phyloP scores from a whole-genome alignment of 2,329 filamentous ascomycete species.

The Penicillium decumbens region DNA sequence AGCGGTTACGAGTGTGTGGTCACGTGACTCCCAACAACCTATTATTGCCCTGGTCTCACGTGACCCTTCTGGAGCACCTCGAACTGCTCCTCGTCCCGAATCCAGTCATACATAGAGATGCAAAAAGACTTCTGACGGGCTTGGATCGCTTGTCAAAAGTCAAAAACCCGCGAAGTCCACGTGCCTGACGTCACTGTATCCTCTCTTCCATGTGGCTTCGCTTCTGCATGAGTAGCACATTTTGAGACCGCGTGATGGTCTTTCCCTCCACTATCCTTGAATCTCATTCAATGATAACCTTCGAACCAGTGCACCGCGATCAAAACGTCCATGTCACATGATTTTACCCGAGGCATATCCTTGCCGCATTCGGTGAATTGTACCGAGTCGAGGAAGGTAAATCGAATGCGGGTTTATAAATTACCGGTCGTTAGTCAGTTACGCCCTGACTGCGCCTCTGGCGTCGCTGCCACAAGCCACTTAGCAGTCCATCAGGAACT shows the following conservation, averaged over 20 bases:
- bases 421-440: neutral
- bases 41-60: too few relatives aligned
- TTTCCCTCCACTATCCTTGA: neutral
- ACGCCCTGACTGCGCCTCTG: neutral
- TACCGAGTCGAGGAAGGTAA: too few relatives aligned
- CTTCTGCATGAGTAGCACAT: neutral
- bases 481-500: too few relatives aligned
- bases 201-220: neutral
- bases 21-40: too few relatives aligned
- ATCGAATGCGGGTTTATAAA: neutral
- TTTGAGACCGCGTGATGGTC: neutral
- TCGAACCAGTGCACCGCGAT: neutral
- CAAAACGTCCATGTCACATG: neutral
- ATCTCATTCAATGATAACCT: neutral
- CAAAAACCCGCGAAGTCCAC: neutral
- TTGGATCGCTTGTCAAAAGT: too few relatives aligned
- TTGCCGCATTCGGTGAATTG: constrained; percentile 16
- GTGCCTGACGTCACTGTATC: constrained; percentile 1
- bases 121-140: too few relatives aligned
- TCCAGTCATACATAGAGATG: too few relatives aligned
- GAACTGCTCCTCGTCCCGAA: too few relatives aligned
- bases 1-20: too few relatives aligned
- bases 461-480: neutral
- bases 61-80: too few relatives aligned
- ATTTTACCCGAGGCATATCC: constrained; percentile 8